Conservation (phyloP, 2,329 filamentous ascomycete genomes). For the Dactylonectria macrodidyma region DNA sequence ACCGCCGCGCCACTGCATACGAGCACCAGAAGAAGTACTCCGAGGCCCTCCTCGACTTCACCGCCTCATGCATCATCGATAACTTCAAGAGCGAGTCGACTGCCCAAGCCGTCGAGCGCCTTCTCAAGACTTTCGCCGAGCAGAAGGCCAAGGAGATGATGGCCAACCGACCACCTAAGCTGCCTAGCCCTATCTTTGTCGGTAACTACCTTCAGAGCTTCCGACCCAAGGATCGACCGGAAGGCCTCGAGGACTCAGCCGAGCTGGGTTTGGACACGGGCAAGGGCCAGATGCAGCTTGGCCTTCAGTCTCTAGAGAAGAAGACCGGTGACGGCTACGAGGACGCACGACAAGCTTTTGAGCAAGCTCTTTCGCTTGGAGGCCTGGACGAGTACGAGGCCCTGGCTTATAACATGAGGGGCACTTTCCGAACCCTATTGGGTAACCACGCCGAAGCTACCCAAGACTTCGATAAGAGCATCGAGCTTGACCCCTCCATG, state of each 20-base stretch:
- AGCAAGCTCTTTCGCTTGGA: constrained; percentile 87
- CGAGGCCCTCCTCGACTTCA: constrained; percentile 97
- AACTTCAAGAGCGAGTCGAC: constrained; percentile 93
- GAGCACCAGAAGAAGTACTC: constrained; percentile 93
- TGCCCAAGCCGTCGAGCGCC: constrained; percentile 89
- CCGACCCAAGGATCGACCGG: constrained; percentile 84
- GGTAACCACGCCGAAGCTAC: constrained; percentile 90
- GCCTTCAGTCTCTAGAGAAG: constrained; percentile 84
- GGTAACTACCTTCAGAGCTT: constrained; percentile 99
- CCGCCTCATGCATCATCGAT: constrained; percentile 98
- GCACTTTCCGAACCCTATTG: constrained; percentile 93
- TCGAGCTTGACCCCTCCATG: constrained; percentile 88
- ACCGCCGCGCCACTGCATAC: constrained; percentile 96
- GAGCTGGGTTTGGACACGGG: constrained; percentile 85
- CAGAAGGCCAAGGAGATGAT: constrained; percentile 93
- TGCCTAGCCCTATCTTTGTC: constrained; percentile 96
- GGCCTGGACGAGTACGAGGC: constrained; percentile 88
- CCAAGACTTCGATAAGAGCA: constrained; percentile 90
- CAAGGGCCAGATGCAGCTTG: constrained; percentile 87
- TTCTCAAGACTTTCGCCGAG: constrained; percentile 97
- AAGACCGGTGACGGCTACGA: constrained; percentile 94
- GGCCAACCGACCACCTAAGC: constrained; percentile 85
- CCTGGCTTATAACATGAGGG: constrained; percentile 95
- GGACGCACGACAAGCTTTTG: constrained; percentile 87
- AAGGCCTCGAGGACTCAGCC: constrained; percentile 84